These are phyloP conservation scores for Phialemonium atrogriseum DNA, from an alignment of 2,329 filamentous ascomycete species.

Conservation along the genomic window DNA sequence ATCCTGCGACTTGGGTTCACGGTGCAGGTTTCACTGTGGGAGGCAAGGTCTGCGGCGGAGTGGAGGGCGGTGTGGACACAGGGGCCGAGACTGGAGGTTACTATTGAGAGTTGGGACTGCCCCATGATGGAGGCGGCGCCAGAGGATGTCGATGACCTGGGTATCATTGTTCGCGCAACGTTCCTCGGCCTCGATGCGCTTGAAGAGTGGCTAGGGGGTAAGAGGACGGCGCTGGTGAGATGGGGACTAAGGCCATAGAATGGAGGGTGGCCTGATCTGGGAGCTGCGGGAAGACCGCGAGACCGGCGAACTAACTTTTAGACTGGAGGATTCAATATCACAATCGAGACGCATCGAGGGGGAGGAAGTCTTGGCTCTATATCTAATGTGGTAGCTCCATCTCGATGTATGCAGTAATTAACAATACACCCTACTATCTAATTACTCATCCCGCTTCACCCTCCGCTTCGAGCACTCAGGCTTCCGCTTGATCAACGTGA, in stretches of 20 bases:
- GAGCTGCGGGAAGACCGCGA: no score
- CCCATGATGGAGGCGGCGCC: not conserved
- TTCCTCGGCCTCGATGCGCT: not conserved
- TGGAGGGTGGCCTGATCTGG: no score
- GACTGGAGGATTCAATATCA: no score
- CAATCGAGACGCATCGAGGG: no score
- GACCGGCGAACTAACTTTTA: no score
- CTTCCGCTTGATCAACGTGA: no score
- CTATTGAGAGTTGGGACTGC: not conserved
- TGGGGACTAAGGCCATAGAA: not conserved
- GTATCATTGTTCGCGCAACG: not conserved
- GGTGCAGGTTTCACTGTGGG: not conserved
- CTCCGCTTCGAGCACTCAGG: no score
- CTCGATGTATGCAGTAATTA: no score
- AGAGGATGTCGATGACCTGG: conserved; percentile 1
- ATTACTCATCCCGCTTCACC: no score
- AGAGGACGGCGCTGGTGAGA: not conserved
- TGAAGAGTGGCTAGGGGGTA: conserved; percentile 1
- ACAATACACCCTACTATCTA: no score
- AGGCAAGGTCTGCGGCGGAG: not conserved
- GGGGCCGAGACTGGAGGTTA: not conserved
- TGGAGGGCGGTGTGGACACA: not conserved
- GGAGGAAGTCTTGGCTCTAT: no score
- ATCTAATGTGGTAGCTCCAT: no score
- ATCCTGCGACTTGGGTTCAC: not conserved